phyloP scores from a whole-genome alignment of 257 asterid genomes.

The Marsdenia floribunda region DNA sequence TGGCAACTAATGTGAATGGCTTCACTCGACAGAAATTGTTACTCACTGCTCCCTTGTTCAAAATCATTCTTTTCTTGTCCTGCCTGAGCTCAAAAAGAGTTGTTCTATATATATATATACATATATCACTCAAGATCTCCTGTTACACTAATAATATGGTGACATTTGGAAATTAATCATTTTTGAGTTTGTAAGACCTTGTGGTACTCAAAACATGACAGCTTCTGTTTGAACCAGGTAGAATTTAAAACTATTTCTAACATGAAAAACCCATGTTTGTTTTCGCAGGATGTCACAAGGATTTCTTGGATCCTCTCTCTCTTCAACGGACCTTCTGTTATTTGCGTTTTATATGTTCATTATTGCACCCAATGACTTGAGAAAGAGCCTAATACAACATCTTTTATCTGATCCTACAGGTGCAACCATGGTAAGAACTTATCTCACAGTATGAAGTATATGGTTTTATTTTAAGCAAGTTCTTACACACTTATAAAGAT shows the following conservation, averaged over 20 bases:
- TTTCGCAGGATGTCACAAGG: slow-evolving; percentile 93
- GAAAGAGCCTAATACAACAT: slow-evolving; percentile 82
- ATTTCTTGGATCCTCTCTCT: slow-evolving; percentile 89
- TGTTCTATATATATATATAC: background rate
- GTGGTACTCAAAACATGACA: too few relatives aligned
- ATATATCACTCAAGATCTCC: too few relatives aligned
- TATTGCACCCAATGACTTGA: slow-evolving; percentile 88
- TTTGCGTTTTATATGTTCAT: slow-evolving; percentile 90
- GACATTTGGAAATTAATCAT: too few relatives aligned
- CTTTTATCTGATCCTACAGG: slow-evolving; percentile 97
- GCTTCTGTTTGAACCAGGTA: background rate
- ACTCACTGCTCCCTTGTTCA: background rate
- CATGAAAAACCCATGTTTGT: slow-evolving; percentile 10
- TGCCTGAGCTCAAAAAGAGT: background rate
- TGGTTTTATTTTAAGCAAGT: background rate
- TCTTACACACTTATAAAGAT: background rate
- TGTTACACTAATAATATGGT: too few relatives aligned
- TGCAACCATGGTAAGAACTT: slow-evolving; percentile 73
- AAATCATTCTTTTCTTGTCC: background rate
- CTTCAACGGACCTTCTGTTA: slow-evolving; percentile 76
- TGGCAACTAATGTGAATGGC: background rate
- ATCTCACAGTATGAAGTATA: slow-evolving; percentile 46
- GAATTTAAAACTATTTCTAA: background rate
- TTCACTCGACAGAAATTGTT: background rate
- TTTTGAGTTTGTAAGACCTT: background rate